phyloP scores from a whole-genome alignment of 1,284 basidiomycete species.

The Pyrrhoderma lamaoense region DNA sequence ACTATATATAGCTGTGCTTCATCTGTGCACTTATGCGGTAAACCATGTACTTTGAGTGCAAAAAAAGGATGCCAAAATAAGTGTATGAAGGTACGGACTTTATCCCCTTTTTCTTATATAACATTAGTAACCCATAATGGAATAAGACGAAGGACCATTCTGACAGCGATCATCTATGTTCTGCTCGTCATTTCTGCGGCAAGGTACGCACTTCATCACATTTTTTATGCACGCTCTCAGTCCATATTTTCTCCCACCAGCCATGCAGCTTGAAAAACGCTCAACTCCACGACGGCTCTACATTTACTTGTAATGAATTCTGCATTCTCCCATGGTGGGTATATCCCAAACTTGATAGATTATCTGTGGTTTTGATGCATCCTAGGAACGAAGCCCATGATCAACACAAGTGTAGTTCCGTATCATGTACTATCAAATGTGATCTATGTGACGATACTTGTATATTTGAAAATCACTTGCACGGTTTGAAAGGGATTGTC shows the following conservation, averaged over 20 bases:
- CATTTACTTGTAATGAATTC: slow-evolving; percentile 35
- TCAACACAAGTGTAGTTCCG: slow-evolving; percentile 41
- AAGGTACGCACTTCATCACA: slow-evolving; percentile 31
- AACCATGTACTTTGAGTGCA: slow-evolving; percentile 35
- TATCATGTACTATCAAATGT: slow-evolving; percentile 43
- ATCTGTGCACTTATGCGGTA: slow-evolving; percentile 44
- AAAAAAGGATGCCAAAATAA: slow-evolving; percentile 40
- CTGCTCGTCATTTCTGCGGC: slow-evolving; percentile 51
- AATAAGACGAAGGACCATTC: no score
- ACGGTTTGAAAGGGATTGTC: slow-evolving; percentile 35
- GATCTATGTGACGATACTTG: slow-evolving; percentile 49
- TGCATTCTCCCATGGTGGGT: slow-evolving; percentile 40
- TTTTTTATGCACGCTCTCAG: neutral
- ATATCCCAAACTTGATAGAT: no score
- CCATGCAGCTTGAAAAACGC: slow-evolving; percentile 37
- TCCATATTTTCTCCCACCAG: slow-evolving; percentile 25
- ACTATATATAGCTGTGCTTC: slow-evolving; percentile 36
- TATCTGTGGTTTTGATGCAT: no score
- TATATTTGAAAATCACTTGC: slow-evolving; percentile 41
- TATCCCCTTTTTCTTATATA: no score
- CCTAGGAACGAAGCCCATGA: slow-evolving; percentile 41
- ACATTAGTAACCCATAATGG: no score
- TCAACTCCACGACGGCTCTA: slow-evolving; percentile 25
- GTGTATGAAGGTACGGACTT: slow-evolving; percentile 46
- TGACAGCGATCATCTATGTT: slow-evolving; percentile 45